Base-by-base conservation (phyloP, 495 filamentous ascomycete genomes). In the Penicillium pulvis region DNA sequence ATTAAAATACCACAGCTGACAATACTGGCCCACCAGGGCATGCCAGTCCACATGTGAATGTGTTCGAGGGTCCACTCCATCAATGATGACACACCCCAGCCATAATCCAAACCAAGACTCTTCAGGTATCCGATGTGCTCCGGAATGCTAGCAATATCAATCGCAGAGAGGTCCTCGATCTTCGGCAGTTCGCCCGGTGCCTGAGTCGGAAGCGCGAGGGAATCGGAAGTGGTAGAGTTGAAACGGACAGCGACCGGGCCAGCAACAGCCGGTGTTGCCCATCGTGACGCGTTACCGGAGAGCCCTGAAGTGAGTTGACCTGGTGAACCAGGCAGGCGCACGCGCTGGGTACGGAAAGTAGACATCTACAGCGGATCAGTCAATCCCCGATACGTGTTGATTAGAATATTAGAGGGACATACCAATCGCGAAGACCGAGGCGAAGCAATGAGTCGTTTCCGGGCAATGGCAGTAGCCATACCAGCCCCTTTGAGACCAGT, bases 1-100 rank as follows among this genome's bases (percentile, higher is more conserved):
- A 91, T 68, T n/a, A 81, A 35, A 0, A 92, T 3, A 36, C 89
- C 85, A 0, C 86, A 79, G 7, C 82, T 64, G 12, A 85, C 65
- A 53, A 97, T 87, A 56, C 89, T 85, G 7, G 73, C 83, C 86
- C 90, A 91, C 94, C 93, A 97, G 2, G 90, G 89, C 51, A 89
- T 70, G 10, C 85, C 91, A 2, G 69, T 66, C 65, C 78, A 86
- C 54, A 97, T 72, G 73, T 97, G 90, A 50, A 94, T 66, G 66
- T 93, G 86, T 74, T 98, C 94, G 31, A 97, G 73, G 8, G 86
- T 4, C 74, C 75, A 90, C 77, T 97, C 79, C 53, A 94, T 82
- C 10, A 83, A 57, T 1, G 85, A 66, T 0, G 90, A 88, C 3
- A 87, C 81, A 23, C 94, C 93, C 78, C 78, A 92, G 65, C 92